Base-by-base conservation (phyloP, 495 filamentous ascomycete genomes). In the Neurospora terricola region DNA sequence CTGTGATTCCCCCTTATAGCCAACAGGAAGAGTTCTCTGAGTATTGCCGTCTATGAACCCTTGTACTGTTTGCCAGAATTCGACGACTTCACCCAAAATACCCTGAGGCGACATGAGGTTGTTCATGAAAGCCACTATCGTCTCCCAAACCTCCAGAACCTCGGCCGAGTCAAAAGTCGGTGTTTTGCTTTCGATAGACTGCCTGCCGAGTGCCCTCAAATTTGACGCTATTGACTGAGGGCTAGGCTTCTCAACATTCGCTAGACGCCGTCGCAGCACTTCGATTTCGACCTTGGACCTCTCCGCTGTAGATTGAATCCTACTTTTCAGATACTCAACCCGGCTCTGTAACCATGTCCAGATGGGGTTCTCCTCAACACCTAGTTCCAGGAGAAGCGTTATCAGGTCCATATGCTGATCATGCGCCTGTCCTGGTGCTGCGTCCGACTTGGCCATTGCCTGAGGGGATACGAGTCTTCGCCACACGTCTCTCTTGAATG, bases 341-440 rank as follows among this genome's bases (percentile, higher is more conserved):
- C 93, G 89, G 77, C 92, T 97, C 71, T 94, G 82, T 45, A 99
- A 87, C 96, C 96, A 99, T 2, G 93, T 87, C 92, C 92, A 97
- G 70, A 98, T 95, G 11, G 96, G 96, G 79, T 97, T 98, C 69
- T 98, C 93, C 27, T 96, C 91, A 12, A 97, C 94, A 30, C 96
- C 96, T 21, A 99, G 81, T 81, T 98, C 94, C 37, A 99, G 81
- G 38, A 99, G 85, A 18, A 97, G 87, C 16, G 91, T 86, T 62
- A 97, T 97, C 69, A 97, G 83, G 75, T 94, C 92, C 91, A 97
- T 93, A 79, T 97, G 89, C 78, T 94, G 91, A 73, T 97, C 93
- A 69, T 90, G 86, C 23, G 87, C 84, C 30, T 78, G 81, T n/a
- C 86, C 84, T 21, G 83, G 79, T 9, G 78, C 70, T 1, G 75